Percentiles rank a stretch among this genome's conserved stretches.
Conservation (phyloP, 2,329 filamentous ascomycete genomes). For the Pestalotiopsis sp. region DNA sequence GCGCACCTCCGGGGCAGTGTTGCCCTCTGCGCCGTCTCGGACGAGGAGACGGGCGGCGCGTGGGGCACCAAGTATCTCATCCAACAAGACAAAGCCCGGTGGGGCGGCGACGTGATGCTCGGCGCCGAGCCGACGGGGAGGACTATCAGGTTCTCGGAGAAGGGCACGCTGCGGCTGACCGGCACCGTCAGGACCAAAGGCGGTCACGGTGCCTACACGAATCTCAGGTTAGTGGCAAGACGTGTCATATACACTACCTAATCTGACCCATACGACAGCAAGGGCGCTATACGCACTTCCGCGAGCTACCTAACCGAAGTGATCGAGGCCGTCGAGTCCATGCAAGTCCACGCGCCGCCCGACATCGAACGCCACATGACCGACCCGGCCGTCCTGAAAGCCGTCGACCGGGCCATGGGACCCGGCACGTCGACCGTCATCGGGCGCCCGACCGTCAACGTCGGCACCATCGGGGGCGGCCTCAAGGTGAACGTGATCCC, state of each 20-base stretch:
- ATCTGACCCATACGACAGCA: not conserved
- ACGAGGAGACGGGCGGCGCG: conserved; percentile 5
- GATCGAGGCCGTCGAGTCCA: not conserved
- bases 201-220: not conserved
- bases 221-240: not conserved
- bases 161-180: not conserved
- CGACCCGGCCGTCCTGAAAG: not conserved
- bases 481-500: conserved; percentile 1
- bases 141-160: conserved; percentile 3
- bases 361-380: conserved; percentile 1
- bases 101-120: conserved; percentile 9
- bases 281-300: conserved; percentile 4
- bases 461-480: not conserved
- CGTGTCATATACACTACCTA: not conserved
- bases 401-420: conserved; percentile 1
- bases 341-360: not conserved
- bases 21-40: not conserved
- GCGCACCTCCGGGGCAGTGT: not conserved
- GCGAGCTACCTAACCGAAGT: not conserved
- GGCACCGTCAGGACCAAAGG: not conserved
- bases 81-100: not conserved
- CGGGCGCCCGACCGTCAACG: conserved; percentile 1
- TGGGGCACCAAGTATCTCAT: conserved; percentile 3
- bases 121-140: not conserved
- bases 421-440: conserved; percentile 2